Evolutionary conservation across 2,329 filamentous ascomycete genomes (phyloP).

Genomic region (Aspergillus nomiae): DNA sequence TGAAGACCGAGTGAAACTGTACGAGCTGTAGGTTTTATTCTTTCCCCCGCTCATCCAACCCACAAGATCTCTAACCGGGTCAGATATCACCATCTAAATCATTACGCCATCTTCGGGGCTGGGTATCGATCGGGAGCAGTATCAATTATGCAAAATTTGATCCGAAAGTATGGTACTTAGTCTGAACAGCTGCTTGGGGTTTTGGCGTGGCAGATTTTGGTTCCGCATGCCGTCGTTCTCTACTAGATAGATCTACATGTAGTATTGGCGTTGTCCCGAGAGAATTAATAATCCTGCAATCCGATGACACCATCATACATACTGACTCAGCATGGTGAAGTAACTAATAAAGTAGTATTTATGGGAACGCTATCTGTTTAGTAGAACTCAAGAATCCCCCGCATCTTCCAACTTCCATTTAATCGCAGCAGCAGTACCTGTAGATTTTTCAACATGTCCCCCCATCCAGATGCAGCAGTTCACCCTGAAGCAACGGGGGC

Average conservation of each 20-base stretch:
- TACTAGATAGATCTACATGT: neutral
- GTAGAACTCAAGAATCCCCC: neutral
- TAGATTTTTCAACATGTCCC: slow-evolving; percentile 21
- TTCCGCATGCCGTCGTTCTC: neutral
- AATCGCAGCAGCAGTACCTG: neutral
- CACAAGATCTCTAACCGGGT: slow-evolving; percentile 9
- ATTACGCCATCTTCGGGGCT: slow-evolving; percentile 80
- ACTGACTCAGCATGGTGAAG: neutral
- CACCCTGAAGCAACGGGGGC: slow-evolving; percentile 49
- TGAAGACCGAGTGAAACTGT: slow-evolving; percentile 77
- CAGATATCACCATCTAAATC: slow-evolving; percentile 88
- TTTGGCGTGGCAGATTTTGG: neutral
- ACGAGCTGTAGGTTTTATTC: slow-evolving; percentile 69
- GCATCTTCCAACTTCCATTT: neutral
- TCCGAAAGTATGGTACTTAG: slow-evolving; percentile 67
- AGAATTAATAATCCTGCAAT: neutral
- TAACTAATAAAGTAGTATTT: neutral
- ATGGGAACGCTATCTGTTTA: neutral
- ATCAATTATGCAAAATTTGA: slow-evolving; percentile 74
- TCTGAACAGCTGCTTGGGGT: neutral
- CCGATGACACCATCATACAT: slow-evolving; percentile 12
- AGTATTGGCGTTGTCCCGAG: neutral
- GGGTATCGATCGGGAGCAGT: slow-evolving; percentile 76
- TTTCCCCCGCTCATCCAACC: neutral
- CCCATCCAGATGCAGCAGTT: slow-evolving; percentile 45